These are phyloP conservation scores for Beauveria asiatica DNA, from an alignment of 2,329 filamentous ascomycete species.

Conservation along the genomic window DNA sequence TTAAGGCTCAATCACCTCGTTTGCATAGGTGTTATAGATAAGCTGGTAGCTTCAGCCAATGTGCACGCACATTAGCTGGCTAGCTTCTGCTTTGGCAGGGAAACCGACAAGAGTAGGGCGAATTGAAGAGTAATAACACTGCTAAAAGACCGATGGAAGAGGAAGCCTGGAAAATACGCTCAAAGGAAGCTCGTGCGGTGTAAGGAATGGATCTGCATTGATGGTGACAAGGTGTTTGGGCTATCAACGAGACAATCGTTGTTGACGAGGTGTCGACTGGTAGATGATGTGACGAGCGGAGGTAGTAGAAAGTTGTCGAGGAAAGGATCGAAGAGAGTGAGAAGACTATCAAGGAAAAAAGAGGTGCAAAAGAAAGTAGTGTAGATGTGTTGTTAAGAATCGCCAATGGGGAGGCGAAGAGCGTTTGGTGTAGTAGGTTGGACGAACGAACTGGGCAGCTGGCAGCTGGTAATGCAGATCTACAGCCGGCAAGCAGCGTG, in stretches of 20 bases:
- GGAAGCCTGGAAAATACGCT: not conserved
- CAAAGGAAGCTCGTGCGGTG: not conserved
- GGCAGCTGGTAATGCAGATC: not conserved
- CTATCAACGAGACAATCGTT: not conserved
- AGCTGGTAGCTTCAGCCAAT: not conserved
- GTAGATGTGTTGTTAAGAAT: not conserved
- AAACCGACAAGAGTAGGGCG: not conserved
- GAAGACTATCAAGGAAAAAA: not conserved
- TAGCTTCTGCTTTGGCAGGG: too few species aligned
- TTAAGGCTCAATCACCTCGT: not conserved
- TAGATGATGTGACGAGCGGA: not conserved
- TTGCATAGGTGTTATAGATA: not conserved
- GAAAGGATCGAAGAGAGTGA: not conserved
- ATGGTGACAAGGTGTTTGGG: not conserved
- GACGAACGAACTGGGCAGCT: not conserved
- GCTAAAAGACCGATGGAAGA: not conserved
- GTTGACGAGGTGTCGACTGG: not conserved
- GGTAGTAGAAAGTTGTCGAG: not conserved
- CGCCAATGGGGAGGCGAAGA: not conserved
- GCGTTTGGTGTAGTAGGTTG: not conserved
- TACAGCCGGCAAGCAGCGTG: conserved; percentile 8
- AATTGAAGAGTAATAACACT: not conserved
- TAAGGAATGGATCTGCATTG: conserved; percentile 10
- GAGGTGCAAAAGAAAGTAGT: not conserved
- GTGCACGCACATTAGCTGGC: not conserved